Percentiles rank a stretch among this genome's conserved stretches.
Evolutionary conservation across 108 stramenopile genomes (phyloP).

Genomic region (Nannochloropsis salina): DNA sequence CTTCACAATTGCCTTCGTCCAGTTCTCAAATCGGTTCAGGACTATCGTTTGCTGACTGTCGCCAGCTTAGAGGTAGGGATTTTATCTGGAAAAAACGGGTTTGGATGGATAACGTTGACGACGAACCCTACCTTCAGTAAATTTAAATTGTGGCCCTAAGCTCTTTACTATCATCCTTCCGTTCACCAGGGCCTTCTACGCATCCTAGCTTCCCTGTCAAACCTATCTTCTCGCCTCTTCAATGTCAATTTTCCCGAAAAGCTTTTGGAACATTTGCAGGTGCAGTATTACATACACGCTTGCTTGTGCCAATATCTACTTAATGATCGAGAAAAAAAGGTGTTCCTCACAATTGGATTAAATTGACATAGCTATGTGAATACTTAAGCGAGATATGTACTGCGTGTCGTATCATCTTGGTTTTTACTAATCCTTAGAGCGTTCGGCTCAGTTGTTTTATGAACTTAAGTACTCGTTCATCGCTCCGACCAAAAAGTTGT

Average conservation of each 20-base stretch:
- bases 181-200: not conserved
- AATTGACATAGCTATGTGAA: constrained; percentile 37
- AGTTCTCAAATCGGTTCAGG: not conserved
- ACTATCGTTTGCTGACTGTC: not conserved
- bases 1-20: not conserved
- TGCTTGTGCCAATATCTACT: no score
- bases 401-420: not conserved
- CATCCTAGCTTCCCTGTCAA: not conserved
- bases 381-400: constrained; percentile 24
- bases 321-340: not conserved
- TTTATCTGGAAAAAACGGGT: no score
- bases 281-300: not conserved
- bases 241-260: constrained; percentile 18
- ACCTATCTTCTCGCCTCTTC: not conserved
- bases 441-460: no score
- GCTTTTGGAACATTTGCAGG: not conserved
- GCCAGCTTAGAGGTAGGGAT: constrained; percentile 5
- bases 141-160: not conserved
- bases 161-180: not conserved
- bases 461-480: no score
- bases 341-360: constrained; percentile 19
- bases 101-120: no score
- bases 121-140: no score
- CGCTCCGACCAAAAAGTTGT: not conserved
- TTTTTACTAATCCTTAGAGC: no score